These are phyloP conservation scores for Trichoderma harzianum DNA, from an alignment of 2,329 filamentous ascomycete genomes.

Conservation along the genomic window DNA sequence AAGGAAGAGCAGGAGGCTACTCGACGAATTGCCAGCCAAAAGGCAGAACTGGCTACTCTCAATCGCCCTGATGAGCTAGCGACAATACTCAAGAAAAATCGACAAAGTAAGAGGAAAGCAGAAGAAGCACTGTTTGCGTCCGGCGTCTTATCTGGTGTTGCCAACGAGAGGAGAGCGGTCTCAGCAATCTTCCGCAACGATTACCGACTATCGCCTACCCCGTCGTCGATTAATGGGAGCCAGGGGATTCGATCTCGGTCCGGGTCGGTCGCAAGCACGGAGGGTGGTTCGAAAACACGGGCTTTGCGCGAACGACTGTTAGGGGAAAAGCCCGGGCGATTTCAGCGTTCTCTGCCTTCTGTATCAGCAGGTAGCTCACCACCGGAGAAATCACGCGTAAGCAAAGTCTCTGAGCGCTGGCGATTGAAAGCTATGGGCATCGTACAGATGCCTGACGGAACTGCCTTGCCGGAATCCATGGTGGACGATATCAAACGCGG, in stretches of 20 bases:
- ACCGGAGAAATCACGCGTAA: conserved; percentile 29
- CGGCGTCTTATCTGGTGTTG: conserved; percentile 41
- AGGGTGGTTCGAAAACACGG: conserved; percentile 28
- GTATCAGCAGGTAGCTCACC: conserved; percentile 28
- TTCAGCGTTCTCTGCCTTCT: conserved; percentile 41
- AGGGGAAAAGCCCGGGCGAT: conserved; percentile 30
- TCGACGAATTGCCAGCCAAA: conserved; percentile 26
- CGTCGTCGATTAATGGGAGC: conserved; percentile 21
- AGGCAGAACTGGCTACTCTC: conserved; percentile 27
- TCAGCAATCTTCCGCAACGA: conserved; percentile 35
- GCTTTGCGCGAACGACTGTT: conserved; percentile 29
- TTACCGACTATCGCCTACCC: conserved; percentile 22
- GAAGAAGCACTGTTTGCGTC: conserved; percentile 41
- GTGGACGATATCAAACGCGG: conserved; percentile 43
- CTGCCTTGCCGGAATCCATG: conserved; percentile 50
- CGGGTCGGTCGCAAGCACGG: conserved; percentile 21
- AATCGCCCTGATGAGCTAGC: conserved; percentile 36
- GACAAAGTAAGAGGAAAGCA: conserved; percentile 29
- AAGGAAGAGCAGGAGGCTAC: conserved; percentile 36
- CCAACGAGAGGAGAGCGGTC: conserved; percentile 36
- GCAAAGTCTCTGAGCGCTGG: conserved; percentile 44
- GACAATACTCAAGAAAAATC: conserved; percentile 32
- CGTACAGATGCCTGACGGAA: conserved; percentile 52
- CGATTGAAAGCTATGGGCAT: conserved; percentile 49
- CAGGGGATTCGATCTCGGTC: conserved; percentile 20